Conservation (phyloP, 1,284 basidiomycete species). For the Cryptococcus sp. region DNA sequence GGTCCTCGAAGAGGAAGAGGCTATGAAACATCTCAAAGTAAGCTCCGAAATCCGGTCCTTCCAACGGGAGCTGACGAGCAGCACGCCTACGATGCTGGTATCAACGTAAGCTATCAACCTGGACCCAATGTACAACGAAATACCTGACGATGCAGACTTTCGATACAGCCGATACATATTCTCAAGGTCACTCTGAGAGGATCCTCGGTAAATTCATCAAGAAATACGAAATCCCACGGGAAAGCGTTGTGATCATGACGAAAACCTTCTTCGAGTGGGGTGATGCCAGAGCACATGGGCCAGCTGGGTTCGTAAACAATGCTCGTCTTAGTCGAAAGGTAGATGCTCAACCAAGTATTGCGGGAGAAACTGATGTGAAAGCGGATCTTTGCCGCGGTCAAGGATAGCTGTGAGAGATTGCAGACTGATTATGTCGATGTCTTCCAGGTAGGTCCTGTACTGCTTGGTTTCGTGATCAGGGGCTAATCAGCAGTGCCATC, state of each 20-base stretch:
- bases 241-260: constrained; percentile 71
- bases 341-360: neutral
- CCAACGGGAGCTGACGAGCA: constrained; percentile 4
- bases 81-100: constrained; percentile 35
- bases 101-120: constrained; percentile 24
- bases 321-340: constrained; percentile 50
- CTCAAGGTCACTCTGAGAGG: constrained; percentile 55
- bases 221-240: constrained; percentile 64
- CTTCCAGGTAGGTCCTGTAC: constrained; percentile 13
- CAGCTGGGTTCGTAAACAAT: constrained; percentile 51
- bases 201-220: constrained; percentile 77
- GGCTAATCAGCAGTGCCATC: constrained; percentile 49
- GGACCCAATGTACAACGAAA: neutral
- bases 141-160: constrained; percentile 52
- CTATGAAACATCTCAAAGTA: constrained; percentile 28
- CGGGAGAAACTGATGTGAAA: constrained; percentile 10
- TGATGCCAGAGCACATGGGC: constrained; percentile 26
- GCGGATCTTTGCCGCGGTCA: constrained; percentile 65
- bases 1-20: constrained; percentile 35
- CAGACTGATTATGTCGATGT: constrained; percentile 67
- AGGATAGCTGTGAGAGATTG: constrained; percentile 60
- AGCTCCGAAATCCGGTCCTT: neutral
- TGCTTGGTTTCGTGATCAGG: neutral
- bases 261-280: constrained; percentile 53
- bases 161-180: constrained; percentile 62